Base-by-base conservation (phyloP, 129 eudicot species). In the Ambrosia artemisiifolia region DNA sequence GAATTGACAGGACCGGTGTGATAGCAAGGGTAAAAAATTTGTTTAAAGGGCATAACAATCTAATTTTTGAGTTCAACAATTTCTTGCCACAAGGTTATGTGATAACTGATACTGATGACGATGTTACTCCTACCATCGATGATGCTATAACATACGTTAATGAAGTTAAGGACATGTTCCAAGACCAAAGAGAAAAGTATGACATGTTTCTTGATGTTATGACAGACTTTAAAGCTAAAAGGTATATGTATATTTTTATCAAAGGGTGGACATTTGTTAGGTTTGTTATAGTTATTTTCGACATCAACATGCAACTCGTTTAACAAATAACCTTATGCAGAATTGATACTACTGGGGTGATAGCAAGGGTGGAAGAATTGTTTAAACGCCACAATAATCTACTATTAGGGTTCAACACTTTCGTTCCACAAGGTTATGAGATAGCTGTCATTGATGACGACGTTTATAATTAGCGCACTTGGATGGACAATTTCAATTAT, bases 211-310 rank as follows among this genome's bases (percentile, higher is more conserved):
- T 90, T 76, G 93, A 90, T 61, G 91, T 90, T 54, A 90, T 90
- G 96, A 87, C 87, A 79, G 93, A 90, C 78, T 90, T 90, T 47
- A 94, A 94, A 83, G 98, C 98, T 65, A 95, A 90, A 88, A 88
- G 93, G 98, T 94, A 79, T 9, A 28, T 53, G 28, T 11, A 42
- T 24, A 24, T 24, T 24, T 46, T 48, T 30, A 40, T 67, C 40
- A 14, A 17, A 55, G 35, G 53, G 34, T 63, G 67, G 35, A 17
- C 49, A 19, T 35, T 3, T 70, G n/a, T 4, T 28, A 61, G 74
- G 38, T 42, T 57, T 13, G 19, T 10, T 11, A 19, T 54, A 68
- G 66, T 56, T 36, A 62, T 55, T 33, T 1, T 47, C 5, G 28
- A 24, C 38, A 13, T 62, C 24, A 63, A 62, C 49, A 42, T 77